These are phyloP conservation scores for Petunia hybrid DNA, from an alignment of 305 asterid species.

Conservation along the genomic window DNA sequence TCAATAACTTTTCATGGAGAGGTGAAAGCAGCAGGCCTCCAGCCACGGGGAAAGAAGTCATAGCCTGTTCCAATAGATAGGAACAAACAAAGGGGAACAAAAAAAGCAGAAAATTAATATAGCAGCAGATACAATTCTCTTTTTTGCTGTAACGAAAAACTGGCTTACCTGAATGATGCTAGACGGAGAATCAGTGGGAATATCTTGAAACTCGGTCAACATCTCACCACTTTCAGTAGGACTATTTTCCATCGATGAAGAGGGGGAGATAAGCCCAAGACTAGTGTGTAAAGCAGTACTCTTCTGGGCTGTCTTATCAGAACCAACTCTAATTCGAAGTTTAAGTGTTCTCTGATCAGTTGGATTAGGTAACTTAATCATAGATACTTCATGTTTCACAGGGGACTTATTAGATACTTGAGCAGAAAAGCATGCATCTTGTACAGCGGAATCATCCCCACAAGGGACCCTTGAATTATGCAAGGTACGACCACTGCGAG, in stretches of 20 bases:
- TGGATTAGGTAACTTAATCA: conserved; percentile 50
- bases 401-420: conserved; percentile 55
- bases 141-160: conserved; percentile 28
- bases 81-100: conserved; percentile 32
- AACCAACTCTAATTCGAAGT: conserved; percentile 80
- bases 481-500: conserved; percentile 42
- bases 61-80: conserved; percentile 57
- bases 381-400: conserved; percentile 51
- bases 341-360: conserved; percentile 62
- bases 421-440: conserved; percentile 48
- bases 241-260: conserved; percentile 77
- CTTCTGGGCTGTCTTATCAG: conserved; percentile 59
- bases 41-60: conserved; percentile 65
- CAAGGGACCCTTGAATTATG: conserved; percentile 48
- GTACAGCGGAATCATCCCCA: conserved; percentile 49
- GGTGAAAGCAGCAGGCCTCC: conserved; percentile 75
- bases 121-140: conserved; percentile 16
- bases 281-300: conserved; percentile 74
- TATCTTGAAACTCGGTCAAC: conserved; percentile 50
- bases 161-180: conserved; percentile 68
- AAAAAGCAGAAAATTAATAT: conserved; percentile 29
- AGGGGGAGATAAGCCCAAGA: conserved; percentile 89
- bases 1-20: conserved; percentile 66
- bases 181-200: conserved; percentile 57
- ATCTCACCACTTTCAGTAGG: conserved; percentile 68